These are phyloP conservation scores for Pichia sp. DNA, from an alignment of 1,139 yeast genomes.

Conservation along the genomic window DNA sequence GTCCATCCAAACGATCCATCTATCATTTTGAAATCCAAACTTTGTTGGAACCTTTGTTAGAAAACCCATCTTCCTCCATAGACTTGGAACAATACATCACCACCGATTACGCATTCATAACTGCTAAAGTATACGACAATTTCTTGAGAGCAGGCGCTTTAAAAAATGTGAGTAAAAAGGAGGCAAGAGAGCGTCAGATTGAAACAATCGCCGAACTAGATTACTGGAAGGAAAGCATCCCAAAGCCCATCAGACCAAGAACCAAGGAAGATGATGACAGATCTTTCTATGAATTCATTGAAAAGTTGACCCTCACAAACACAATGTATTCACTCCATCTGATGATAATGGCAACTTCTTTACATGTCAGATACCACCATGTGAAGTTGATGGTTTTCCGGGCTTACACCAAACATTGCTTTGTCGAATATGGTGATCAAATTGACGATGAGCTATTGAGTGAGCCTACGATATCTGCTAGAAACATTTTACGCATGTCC, in stretches of 20 bases:
- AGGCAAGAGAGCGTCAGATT: slow-evolving; percentile 16
- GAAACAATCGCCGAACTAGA: slow-evolving; percentile 25
- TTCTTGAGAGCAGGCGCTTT: slow-evolving; percentile 29
- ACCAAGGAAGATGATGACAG: slow-evolving; percentile 4
- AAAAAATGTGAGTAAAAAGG: slow-evolving; percentile 17
- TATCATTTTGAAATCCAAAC: slow-evolving; percentile 12
- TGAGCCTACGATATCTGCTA: slow-evolving; percentile 24
- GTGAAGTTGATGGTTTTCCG: slow-evolving; percentile 15
- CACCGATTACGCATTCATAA: slow-evolving; percentile 25
- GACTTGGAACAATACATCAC: slow-evolving; percentile 19
- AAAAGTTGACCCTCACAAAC: slow-evolving; percentile 4
- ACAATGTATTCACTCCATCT: slow-evolving; percentile 6
- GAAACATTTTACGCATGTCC: slow-evolving; percentile 24
- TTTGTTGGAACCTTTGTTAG: slow-evolving; percentile 7
- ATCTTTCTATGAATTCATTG: slow-evolving; percentile 14
- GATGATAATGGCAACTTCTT: slow-evolving; percentile 12
- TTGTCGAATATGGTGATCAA: background rate
- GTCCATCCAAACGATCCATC: slow-evolving; percentile 6
- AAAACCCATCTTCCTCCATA: background rate
- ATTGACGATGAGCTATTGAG: slow-evolving; percentile 6
- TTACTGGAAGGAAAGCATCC: slow-evolving; percentile 27
- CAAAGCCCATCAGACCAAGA: slow-evolving; percentile 23
- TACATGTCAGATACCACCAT: slow-evolving; percentile 19
- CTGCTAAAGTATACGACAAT: slow-evolving; percentile 24
- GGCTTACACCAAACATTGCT: slow-evolving; percentile 11